Conservation (phyloP, 2,329 filamentous ascomycete species). For the Cyanodermella asteris region DNA sequence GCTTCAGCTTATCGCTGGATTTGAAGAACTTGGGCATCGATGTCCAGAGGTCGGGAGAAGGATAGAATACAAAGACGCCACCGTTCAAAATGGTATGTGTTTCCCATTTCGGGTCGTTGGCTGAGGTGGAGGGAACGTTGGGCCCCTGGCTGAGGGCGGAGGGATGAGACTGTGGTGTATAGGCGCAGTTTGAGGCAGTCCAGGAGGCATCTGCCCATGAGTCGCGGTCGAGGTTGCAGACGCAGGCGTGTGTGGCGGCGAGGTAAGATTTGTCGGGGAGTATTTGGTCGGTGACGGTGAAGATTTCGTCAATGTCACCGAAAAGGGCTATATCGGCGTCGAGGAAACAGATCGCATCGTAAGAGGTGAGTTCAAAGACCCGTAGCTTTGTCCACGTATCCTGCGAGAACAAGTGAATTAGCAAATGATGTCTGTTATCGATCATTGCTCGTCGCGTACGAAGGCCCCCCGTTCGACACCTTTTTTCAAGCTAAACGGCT, state of each 20-base stretch:
- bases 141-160: constrained; percentile 15
- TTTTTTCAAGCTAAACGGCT: too few relatives aligned
- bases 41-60: constrained; percentile 17
- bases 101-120: constrained; percentile 4
- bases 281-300: constrained; percentile 14
- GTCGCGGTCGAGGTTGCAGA: constrained; percentile 30
- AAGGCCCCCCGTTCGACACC: too few relatives aligned
- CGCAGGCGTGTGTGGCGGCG: constrained; percentile 28
- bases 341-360: constrained; percentile 25
- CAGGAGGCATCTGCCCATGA: constrained; percentile 28
- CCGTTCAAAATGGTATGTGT: constrained; percentile 23
- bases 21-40: constrained; percentile 21
- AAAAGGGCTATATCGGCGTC: constrained; percentile 31
- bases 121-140: constrained; percentile 11
- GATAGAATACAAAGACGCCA: constrained; percentile 29
- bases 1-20: constrained; percentile 17
- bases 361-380: constrained; percentile 25
- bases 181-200: constrained; percentile 26
- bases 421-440: too few relatives aligned
- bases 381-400: constrained; percentile 34
- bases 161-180: constrained; percentile 20
- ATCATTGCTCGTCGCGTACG: too few relatives aligned
- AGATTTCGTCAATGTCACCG: constrained; percentile 22
- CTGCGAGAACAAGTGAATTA: too few relatives aligned
- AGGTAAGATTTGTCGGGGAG: constrained; percentile 21